Base-by-base conservation (phyloP, 1,284 basidiomycete genomes). In the Cystobasidiaceae sp. region DNA sequence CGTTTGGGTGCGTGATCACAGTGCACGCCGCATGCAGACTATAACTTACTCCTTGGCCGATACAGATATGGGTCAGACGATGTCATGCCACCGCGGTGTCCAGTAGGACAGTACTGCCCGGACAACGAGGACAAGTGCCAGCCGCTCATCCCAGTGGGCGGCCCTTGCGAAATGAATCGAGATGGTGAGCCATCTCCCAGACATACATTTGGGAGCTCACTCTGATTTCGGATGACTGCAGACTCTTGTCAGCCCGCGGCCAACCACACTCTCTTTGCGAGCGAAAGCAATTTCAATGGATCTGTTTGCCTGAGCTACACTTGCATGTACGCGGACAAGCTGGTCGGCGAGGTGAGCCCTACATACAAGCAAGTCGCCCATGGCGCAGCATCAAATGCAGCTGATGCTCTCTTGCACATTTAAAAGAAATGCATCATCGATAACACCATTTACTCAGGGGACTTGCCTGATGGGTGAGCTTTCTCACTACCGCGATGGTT, bases 91-190 rank as follows among this genome's bases (percentile, higher is more conserved):
- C 77, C 80, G 6, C 80, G 84, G 68, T 93, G 90, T 73, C 75
- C 77, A 2, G 70, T 72, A 19, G 85, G 83, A 25, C 73, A 81
- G 69, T 91, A 90, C 77, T 93, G 90, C 77, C 90, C 90, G 0
- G 90, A 93, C 73, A 90, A 92, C 76, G 84, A 83, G 68, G 85
- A 86, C 71, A 79, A 77, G 2, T 93, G 90, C 78, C 82, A 86
- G 73, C 70, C 77, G 11, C 72, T 86, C 44, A 78, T 88, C 4
- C 56, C 81, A 0, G 83, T 89, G 0, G 85, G 82, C 30, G 85
- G 83, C 67, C 73, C 81, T 13, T 93, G 90, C 77, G 89, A 93
- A 77, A 83, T 93, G 65, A 88, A 92, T 76, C 84, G 90, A 58
- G 91, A 93, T 76, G 89, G 90, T 89, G 69, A 68, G 81, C 72